A percentile compares a stretch with the other conserved stretches of the same genome.
Evolutionary conservation across 129 eudicot genomes (phyloP).

Genomic region (Helianthus tuberosus): DNA sequence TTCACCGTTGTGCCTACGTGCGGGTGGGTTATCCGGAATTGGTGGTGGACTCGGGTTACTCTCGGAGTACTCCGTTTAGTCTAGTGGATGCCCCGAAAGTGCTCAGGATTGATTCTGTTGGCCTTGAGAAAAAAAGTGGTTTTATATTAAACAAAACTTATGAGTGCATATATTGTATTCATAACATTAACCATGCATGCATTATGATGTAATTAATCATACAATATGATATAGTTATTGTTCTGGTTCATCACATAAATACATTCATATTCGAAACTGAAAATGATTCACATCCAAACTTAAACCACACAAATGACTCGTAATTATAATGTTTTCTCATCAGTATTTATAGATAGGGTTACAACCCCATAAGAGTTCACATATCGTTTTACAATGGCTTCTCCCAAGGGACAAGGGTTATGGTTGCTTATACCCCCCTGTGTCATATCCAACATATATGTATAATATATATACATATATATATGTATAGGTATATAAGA

Average conservation of each 20-base stretch:
- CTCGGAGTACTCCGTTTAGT: no score
- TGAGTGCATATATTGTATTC: no score
- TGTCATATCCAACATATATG: slow-evolving; percentile 15
- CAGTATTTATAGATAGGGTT: slow-evolving; percentile 8
- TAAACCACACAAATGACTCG: background rate
- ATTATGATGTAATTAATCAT: background rate
- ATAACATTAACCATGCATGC: background rate
- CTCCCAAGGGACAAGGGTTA: slow-evolving; percentile 1
- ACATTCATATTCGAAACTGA: background rate
- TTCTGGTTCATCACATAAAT: background rate
- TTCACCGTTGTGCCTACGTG: no score
- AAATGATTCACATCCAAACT: background rate
- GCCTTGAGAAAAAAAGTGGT: no score
- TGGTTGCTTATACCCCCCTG: background rate
- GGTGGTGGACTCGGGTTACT: no score
- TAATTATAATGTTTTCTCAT: background rate
- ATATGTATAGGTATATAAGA: background rate
- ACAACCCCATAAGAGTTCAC: slow-evolving; percentile 14
- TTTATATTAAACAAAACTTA: no score
- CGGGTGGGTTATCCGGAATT: no score
- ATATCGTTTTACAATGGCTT: slow-evolving; percentile 1
- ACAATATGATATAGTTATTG: background rate
- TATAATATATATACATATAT: background rate
- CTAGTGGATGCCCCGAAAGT: no score
- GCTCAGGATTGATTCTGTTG: no score